A percentile compares a stretch with the other conserved stretches of the same genome.
These are phyloP conservation scores for Aureobasidium zeae DNA, from an alignment of 2,329 filamentous ascomycete genomes.

Conservation along the genomic window DNA sequence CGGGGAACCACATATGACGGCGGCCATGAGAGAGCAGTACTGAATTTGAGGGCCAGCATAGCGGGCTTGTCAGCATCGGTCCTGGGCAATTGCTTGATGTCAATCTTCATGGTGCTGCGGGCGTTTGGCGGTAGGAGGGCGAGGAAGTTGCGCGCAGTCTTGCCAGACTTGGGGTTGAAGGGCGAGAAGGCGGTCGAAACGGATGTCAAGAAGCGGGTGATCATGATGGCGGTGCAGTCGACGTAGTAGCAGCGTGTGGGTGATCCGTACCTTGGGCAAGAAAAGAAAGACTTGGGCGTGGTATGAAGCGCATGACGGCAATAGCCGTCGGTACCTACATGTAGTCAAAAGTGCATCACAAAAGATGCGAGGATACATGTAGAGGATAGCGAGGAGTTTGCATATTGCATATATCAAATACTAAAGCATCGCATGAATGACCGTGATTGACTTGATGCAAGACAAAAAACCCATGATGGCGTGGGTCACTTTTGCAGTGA, in stretches of 20 bases:
- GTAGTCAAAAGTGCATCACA: too few relatives aligned
- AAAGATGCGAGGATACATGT: too few relatives aligned
- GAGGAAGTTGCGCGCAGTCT: conserved; percentile 81
- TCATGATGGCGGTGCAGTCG: conserved; percentile 47
- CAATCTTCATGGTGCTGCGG: conserved; percentile 64
- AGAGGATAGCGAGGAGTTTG: too few relatives aligned
- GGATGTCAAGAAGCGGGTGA: conserved; percentile 77
- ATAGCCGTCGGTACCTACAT: neutral
- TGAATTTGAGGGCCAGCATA: conserved; percentile 72
- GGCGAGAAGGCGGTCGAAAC: conserved; percentile 86
- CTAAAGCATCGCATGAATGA: too few relatives aligned
- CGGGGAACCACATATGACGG: too few relatives aligned
- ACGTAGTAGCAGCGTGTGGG: neutral
- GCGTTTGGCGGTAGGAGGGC: conserved; percentile 73
- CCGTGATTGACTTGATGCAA: too few relatives aligned
- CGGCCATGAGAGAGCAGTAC: conserved; percentile 41
- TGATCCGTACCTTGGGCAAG: neutral
- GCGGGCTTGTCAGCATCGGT: conserved; percentile 57
- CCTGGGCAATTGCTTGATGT: conserved; percentile 62
- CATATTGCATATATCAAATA: too few relatives aligned
- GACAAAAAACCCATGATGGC: too few relatives aligned
- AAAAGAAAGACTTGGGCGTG: conserved; percentile 1
- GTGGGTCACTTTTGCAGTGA: too few relatives aligned
- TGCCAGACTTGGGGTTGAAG: conserved; percentile 63
- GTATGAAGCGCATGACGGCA: conserved; percentile 9